phyloP scores from a whole-genome alignment of 2,329 filamentous ascomycete genomes.

The Rhinocladiella mackenziei region DNA sequence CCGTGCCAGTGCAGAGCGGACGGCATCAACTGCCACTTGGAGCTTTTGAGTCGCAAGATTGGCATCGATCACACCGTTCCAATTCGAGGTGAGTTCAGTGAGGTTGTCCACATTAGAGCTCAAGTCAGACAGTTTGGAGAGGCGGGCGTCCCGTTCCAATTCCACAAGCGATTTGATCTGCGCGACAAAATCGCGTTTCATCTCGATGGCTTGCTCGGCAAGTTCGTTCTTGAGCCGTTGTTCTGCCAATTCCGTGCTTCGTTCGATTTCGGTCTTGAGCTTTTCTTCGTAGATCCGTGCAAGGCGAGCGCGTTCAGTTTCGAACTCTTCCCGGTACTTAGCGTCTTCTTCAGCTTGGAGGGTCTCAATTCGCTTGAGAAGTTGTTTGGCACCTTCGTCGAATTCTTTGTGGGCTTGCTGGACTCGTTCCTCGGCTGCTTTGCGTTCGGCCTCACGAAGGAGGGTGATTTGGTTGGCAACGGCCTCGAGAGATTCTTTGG shows the following conservation, averaged over 20 bases:
- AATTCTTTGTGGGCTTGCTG: constrained; percentile 70
- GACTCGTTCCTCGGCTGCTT: constrained; percentile 71
- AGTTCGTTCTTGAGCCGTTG: constrained; percentile 80
- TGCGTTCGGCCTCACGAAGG: constrained; percentile 66
- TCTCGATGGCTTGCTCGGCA: constrained; percentile 79
- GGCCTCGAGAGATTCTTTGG: constrained; percentile 74
- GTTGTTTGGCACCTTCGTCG: constrained; percentile 77
- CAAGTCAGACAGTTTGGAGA: constrained; percentile 80
- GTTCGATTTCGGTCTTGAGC: constrained; percentile 71
- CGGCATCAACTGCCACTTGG: constrained; percentile 90
- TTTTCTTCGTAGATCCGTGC: constrained; percentile 74
- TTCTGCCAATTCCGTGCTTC: constrained; percentile 74
- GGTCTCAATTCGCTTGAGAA: constrained; percentile 81
- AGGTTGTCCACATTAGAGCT: constrained; percentile 74
- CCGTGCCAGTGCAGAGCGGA: constrained; percentile 76
- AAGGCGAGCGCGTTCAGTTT: constrained; percentile 76
- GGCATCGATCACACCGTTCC: constrained; percentile 84
- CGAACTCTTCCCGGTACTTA: constrained; percentile 83
- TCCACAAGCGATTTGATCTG: constrained; percentile 81
- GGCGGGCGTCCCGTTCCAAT: constrained; percentile 76
- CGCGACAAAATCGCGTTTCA: constrained; percentile 78
- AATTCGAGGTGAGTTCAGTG: constrained; percentile 80
- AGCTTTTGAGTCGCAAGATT: constrained; percentile 95
- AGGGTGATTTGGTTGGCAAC: constrained; percentile 73
- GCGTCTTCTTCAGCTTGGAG: constrained; percentile 77